Base-by-base conservation (phyloP, 2,329 filamentous ascomycete species). In the Fusarium sp. region DNA sequence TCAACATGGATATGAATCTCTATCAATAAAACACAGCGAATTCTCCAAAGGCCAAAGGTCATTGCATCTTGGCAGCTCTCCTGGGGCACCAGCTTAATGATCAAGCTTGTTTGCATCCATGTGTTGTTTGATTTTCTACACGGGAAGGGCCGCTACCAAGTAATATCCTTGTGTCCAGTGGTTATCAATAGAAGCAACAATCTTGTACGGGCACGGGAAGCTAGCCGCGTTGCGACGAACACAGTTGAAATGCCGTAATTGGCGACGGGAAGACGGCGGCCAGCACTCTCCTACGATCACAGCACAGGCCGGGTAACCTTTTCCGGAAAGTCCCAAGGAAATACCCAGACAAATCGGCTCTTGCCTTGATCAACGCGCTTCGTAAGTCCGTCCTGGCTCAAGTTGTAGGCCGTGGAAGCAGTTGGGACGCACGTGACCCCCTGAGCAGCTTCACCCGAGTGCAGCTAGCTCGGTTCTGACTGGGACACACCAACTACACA, bases 131-230 rank as follows among this genome's bases (percentile, higher is more conserved):
- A 37, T n/a, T 43, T 48, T 33, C 22, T 41, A 14, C 29, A 39
- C 65, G 62, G 58, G 52, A 65, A 63, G 65, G 65, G 64, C 69
- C 67, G 67, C 59, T 64, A 59, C 61, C 37, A 64, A 43, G 35
- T 52, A 43, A 63, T 52, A 43, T 65, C 45, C 43, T 24, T 35
- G 58, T 33, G 35, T 41, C 52, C 60, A 68, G 45, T 39, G 14
- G n/a, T 14, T 18, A 50, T 37, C 7, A 37, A 54, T 24, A 39
- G 31, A 43, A 18, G 18, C 31, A 39, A 18, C 52, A 50, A 50
- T 60, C 31, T 41, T 60, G 16, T 39, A 39, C 56, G 24, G 45
- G 43, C 18, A 29, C 69, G 72, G 69, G 65, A 72, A 58, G 37
- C 35, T 16, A 45, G 45, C 61, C 58, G 64, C 62, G 29, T 57